Base-by-base conservation (phyloP, 495 filamentous ascomycete genomes). In the Aspergillus asperescens region DNA sequence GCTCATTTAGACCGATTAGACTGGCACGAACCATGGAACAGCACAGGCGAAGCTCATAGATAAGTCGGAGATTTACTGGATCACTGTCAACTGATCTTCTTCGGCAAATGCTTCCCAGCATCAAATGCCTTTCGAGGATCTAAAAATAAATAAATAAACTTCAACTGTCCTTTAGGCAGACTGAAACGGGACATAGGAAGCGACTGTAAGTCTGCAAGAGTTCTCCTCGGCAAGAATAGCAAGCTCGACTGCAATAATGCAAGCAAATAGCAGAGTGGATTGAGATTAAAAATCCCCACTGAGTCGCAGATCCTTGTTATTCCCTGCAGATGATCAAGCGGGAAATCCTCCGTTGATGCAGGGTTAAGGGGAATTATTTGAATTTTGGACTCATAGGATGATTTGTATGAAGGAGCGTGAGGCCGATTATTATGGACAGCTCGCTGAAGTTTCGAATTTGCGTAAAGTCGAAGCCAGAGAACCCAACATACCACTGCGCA, bases 1-100 rank as follows among this genome's bases (percentile, higher is more conserved):
- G 20, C 4, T 50, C n/a, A n/a, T n/a, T n/a, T n/a, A n/a, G n/a
- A n/a, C n/a, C n/a, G n/a, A n/a, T 51, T 35, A 31, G 48, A 15
- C 39, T 16, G 42, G 28, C 38, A 45, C 27, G 53, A 56, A 50
- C 53, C 53, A 56, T 56, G 53, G 53, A 46, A 50, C 53, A 46
- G 7, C 43, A 10, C 42, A 50, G 12, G 53, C 49, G 32, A 56
- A 56, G 42, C 50, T 39, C 47, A 46, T 24, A n/a, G 29, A n/a
- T 23, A 24, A 27, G 39, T 41, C 24, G 39, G 40, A 49, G 45
- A 44, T 43, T 42, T 43, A 4, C 18, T 18, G 20, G 35, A 12
- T 29, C 38, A 32, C 28, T 41, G 42, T 39, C 50, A 45, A 38
- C n/a, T n/a, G 31, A 48, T 28, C 48, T 28, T 24, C 27, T 23